Conservation (phyloP, 768 basidiomycete species). For the Lactarius akahatsu region DNA sequence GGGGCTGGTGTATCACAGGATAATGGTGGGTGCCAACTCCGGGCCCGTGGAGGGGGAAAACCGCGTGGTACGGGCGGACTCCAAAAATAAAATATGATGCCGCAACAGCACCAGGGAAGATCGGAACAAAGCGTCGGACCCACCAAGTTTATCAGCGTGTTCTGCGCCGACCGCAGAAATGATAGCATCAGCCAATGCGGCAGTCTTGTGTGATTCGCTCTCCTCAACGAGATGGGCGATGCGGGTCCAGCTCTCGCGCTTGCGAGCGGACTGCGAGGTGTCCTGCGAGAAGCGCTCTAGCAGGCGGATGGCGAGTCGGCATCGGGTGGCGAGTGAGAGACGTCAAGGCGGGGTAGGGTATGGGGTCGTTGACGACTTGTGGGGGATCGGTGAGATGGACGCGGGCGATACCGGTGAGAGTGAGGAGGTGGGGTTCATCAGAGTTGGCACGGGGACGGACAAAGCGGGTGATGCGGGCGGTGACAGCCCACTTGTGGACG, state of each 20-base stretch:
- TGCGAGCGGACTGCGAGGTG: slow-evolving; percentile 40
- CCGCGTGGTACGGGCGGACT: neutral
- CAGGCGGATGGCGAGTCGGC: slow-evolving; percentile 49
- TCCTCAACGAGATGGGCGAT: slow-evolving; percentile 74
- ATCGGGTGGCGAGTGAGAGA: slow-evolving; percentile 36
- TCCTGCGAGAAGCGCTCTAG: slow-evolving; percentile 61
- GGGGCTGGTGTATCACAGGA: too few relatives aligned
- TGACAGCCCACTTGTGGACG: slow-evolving; percentile 59
- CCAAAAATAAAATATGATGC: neutral
- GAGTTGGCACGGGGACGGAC: slow-evolving; percentile 59
- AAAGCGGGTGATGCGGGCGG: slow-evolving; percentile 68
- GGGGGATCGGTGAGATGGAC: slow-evolving; percentile 51
- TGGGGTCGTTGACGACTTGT: slow-evolving; percentile 51
- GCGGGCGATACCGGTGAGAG: slow-evolving; percentile 69
- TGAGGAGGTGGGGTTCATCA: slow-evolving; percentile 64
- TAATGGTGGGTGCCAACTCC: neutral
- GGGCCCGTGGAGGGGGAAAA: neutral
- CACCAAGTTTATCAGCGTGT: slow-evolving; percentile 71
- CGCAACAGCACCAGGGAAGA: neutral
- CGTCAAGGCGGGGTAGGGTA: slow-evolving; percentile 32
- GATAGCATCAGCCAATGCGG: slow-evolving; percentile 78
- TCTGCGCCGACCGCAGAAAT: slow-evolving; percentile 61
- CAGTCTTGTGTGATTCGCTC: slow-evolving; percentile 56
- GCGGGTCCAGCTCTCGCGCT: slow-evolving; percentile 67
- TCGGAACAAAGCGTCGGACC: slow-evolving; percentile 30